Base-by-base conservation (phyloP, 2,329 filamentous ascomycete species). In the Beauveria sp. region DNA sequence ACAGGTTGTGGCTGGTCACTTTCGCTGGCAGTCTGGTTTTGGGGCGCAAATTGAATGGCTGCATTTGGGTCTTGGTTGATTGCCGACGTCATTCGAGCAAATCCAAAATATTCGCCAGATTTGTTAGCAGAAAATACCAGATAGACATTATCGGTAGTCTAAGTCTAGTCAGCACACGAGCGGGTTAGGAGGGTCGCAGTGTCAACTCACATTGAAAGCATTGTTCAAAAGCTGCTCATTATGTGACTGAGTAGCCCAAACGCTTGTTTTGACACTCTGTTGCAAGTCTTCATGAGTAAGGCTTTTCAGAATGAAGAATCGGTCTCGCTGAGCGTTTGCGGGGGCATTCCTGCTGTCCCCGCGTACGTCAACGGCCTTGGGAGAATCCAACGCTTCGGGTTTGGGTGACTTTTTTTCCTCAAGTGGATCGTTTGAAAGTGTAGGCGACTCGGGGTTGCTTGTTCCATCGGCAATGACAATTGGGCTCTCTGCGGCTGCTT, bases 61-160 rank as follows among this genome's bases (percentile, higher is more conserved):
- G 87, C 84, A 0, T 81, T 80, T 12, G 88, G 85, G 66, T 96
- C 89, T 59, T 92, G 84, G 66, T 89, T 87, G 68, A 97, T 96
- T 4, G 86, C 79, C 24, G 93, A 96, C 10, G 81, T 78, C 93
- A 97, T 97, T 43, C 89, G 86, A 22, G 92, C 93, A 70, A 96
- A 97, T 22, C 93, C 93, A 75, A 94, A 97, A 70, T 97, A 97
- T 73, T 97, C 93, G 14, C 93, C 93, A 0, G 93, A 97, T 70
- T 97, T 97, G 74, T 97, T 97, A 14, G 93, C 93, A 1, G 93
- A 97, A 72, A 97, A 97, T 16, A 97, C 85, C 34, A 97, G 79
- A 69, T 92, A 97, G 1, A 97, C 92, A 68, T 89, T 90, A 58
- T 96, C 90, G 16, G 87, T 84, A 10, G 80, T 78, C 92, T 96